A percentile compares a stretch with the other conserved stretches of the same genome.
Evolutionary conservation across 2,329 filamentous ascomycete genomes (phyloP).

Genomic region (Sporothrix variecibatus): DNA sequence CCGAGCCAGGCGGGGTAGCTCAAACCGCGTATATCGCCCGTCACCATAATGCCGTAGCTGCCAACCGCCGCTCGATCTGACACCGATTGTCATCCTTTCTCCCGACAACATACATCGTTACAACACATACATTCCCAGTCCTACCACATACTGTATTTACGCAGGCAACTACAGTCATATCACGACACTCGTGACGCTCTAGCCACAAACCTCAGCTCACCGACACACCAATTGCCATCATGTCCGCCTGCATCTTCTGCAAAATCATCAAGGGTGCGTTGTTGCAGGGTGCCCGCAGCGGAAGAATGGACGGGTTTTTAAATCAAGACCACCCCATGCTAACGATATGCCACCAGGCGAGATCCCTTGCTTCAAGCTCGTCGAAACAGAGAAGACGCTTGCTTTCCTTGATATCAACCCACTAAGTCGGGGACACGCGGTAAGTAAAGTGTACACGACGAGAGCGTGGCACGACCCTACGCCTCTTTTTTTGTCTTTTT

Average conservation of each 20-base stretch:
- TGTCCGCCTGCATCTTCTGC: slow-evolving; percentile 89
- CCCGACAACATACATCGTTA: neutral
- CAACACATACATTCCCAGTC: neutral
- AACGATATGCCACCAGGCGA: slow-evolving; percentile 62
- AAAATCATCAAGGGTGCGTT: slow-evolving; percentile 80
- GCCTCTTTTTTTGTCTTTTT: neutral
- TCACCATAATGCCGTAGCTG: too few relatives aligned
- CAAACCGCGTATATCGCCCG: neutral
- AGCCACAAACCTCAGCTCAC: neutral
- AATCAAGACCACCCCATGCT: neutral
- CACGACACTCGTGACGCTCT: neutral
- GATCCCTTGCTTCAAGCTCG: slow-evolving; percentile 95
- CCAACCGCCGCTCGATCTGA: neutral
- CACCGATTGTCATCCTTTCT: neutral
- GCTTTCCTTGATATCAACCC: slow-evolving; percentile 97
- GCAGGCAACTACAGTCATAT: neutral
- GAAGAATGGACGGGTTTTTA: neutral
- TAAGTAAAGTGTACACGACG: slow-evolving; percentile 58
- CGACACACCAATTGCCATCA: slow-evolving; percentile 38
- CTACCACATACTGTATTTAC: neutral
- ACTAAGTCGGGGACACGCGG: slow-evolving; percentile 83
- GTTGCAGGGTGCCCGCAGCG: too few relatives aligned
- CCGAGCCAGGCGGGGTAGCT: slow-evolving; percentile 17
- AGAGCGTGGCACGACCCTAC: neutral
- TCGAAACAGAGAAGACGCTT: slow-evolving; percentile 88